Evolutionary conservation across 2,329 filamentous ascomycete genomes (phyloP), one percentile per base, ranked within the genome.

Genomic region (Clarireedia hainanense): DNA sequence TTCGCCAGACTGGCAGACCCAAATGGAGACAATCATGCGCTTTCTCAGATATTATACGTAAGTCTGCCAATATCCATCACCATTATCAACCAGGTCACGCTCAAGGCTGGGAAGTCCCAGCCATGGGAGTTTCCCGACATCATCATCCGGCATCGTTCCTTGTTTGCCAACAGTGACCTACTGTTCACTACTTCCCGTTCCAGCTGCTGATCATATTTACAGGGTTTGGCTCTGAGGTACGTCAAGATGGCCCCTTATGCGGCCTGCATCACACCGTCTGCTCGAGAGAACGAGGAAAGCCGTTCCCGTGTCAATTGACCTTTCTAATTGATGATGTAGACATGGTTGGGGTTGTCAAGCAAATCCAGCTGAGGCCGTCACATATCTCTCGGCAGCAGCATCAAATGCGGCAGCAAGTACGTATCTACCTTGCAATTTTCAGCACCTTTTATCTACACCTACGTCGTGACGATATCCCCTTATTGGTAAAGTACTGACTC

Each of bases 321-420:
- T 20, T 40, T 20, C 20, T 50, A 26, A 55, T 47, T 49, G 17
- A 50, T 30, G 34, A 15, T 50, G 39, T 68, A 91, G 91, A 68
- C 92, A 97, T 71, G 91, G 91, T 63, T 97, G 94, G 94, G 94
- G 94, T 52, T 92, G 89, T 68, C 70, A 80, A 51, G 81, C 86
- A 51, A 78, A 96, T 67, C 81, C 85, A 37, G 78, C 80, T 60
- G 78, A 80, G 63, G 94, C 91, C 34, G 83, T 97, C 52, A 84
- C 80, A 59, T 96, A 91, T 72, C 84, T 99, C 43, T 90, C 89
- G 20, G 84, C 88, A 30, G 94, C 94, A 48, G 94, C 94, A 5
- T 87, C 89, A 46, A 96, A 96, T 72, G 90, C 91, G 24, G 94
- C 92, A 24, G 80, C 83, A 43, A 83, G 52, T 55, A 55, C 42